Conservation (phyloP, 768 basidiomycete species). For the Suillus ampliporus region DNA sequence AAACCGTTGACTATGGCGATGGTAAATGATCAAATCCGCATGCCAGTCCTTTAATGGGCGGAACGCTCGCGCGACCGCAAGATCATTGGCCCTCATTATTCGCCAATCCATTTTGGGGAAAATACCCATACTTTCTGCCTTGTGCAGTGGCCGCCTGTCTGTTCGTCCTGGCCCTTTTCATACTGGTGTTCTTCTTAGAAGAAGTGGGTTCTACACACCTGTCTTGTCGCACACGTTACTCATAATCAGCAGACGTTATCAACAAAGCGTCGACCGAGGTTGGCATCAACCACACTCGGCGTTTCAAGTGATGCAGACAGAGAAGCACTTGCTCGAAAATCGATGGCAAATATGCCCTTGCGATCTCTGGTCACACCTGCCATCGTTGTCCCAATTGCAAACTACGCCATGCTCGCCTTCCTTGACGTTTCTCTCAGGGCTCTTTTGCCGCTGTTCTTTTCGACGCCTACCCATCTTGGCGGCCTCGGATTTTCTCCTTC, state of each 20-base stretch:
- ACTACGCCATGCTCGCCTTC: slow-evolving; percentile 48
- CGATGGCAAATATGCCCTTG: slow-evolving; percentile 34
- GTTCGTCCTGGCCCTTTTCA: slow-evolving; percentile 18
- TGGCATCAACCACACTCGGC: neutral
- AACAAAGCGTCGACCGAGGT: neutral
- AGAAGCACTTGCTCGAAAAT: neutral
- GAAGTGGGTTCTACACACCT: slow-evolving; percentile 31
- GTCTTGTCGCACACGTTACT: neutral
- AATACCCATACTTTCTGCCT: slow-evolving; percentile 46
- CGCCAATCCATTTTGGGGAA: slow-evolving; percentile 41
- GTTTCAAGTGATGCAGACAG: neutral
- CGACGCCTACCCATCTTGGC: slow-evolving; percentile 48
- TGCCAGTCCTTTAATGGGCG: slow-evolving; percentile 66
- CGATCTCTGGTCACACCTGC: slow-evolving; percentile 35
- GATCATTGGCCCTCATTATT: slow-evolving; percentile 59
- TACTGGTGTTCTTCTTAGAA: slow-evolving; percentile 30
- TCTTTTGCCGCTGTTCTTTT: slow-evolving; percentile 52
- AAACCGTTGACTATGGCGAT: neutral
- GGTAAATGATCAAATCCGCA: slow-evolving; percentile 21
- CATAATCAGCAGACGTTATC: neutral
- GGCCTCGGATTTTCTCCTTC: slow-evolving; percentile 48
- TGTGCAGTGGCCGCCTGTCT: slow-evolving; percentile 30
- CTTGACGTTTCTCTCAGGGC: slow-evolving; percentile 46
- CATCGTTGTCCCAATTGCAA: slow-evolving; percentile 49
- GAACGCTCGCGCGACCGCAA: slow-evolving; percentile 57